Base-by-base conservation (phyloP, 2,329 filamentous ascomycete species). In the Lachnellula cervina region DNA sequence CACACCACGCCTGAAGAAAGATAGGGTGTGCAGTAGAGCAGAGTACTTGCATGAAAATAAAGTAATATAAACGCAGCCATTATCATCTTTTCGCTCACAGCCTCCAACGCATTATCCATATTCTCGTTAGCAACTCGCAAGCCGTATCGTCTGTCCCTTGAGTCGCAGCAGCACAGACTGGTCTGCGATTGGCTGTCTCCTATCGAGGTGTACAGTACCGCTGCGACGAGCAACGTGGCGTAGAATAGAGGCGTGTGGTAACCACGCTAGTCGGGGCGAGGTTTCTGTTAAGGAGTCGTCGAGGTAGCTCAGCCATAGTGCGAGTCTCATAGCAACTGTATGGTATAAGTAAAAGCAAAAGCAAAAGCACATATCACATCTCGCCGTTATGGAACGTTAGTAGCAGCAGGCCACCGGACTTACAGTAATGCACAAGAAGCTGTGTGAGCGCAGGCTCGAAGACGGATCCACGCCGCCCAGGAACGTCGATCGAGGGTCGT, bases 1-100 rank as follows among this genome's bases (percentile, higher is more conserved):
- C 37, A 40, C n/a, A 40, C 14, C 14, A 1, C 13, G 4, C 13
- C 11, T 40, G 37, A 40, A 40, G 37, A 6, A 11, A 8, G 25
- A 28, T 28, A 28, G 1, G 25, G 25, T 28, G 25, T 28, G 6
- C 34, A n/a, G 9, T n/a, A 23, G 6, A 19, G 9, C 34, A 48
- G 13, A 5, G 19, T 2, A 50, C 56, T 54, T 35, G 59, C 58
- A 45, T 62, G 62, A 35, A 63, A 64, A 42, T 62, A 59, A 9
- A 64, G 32, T 25, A 66, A 43, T 19, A 64, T 55, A 40, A 66
- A 37, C 11, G 57, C 59, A 9, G 59, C 57, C 35, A 63, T 49
- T 11, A 66, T 57, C 61, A 63, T 63, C 28, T 66, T 54, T 52
- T 66, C 62, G 19, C 55, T 58, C 3, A 54, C 53, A 5, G 51